A percentile compares a stretch with the other conserved stretches of the same genome.
Evolutionary conservation across 2,329 filamentous ascomycete species (phyloP).

Genomic region (Trichoderma lentiforme): DNA sequence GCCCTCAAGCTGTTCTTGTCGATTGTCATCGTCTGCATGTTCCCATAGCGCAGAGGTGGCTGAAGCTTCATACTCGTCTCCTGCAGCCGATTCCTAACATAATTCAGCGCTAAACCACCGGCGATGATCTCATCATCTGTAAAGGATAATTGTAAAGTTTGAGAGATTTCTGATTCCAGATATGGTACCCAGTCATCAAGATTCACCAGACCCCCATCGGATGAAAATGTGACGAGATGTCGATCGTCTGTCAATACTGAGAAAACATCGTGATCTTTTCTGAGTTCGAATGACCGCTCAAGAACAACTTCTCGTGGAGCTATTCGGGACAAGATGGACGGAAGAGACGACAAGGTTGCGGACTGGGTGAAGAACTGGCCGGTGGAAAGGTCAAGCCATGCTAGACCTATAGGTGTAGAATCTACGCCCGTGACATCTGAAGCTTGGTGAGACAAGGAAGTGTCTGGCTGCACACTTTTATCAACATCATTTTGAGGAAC

Average conservation of each 20-base stretch:
- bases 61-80: slow-evolving; percentile 78
- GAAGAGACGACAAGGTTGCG: slow-evolving; percentile 65
- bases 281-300: slow-evolving; percentile 57
- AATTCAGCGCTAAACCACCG: slow-evolving; percentile 77
- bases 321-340: slow-evolving; percentile 80
- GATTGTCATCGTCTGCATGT: slow-evolving; percentile 78
- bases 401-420: slow-evolving; percentile 61
- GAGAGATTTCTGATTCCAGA: slow-evolving; percentile 68
- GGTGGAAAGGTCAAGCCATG: slow-evolving; percentile 94
- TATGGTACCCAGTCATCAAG: slow-evolving; percentile 69
- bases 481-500: slow-evolving; percentile 31
- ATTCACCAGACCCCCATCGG: slow-evolving; percentile 42
- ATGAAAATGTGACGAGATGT: slow-evolving; percentile 71
- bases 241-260: slow-evolving; percentile 70
- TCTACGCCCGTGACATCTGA: not conserved
- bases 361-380: slow-evolving; percentile 88
- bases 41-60: slow-evolving; percentile 70
- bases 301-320: slow-evolving; percentile 82
- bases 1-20: slow-evolving; percentile 89
- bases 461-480: not conserved
- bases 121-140: slow-evolving; percentile 68
- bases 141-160: slow-evolving; percentile 54
- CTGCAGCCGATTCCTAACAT: slow-evolving; percentile 75
- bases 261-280: slow-evolving; percentile 60
- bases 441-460: not conserved